Conservation (phyloP, 1,139 yeast species). For the Hansenula anomala region DNA sequence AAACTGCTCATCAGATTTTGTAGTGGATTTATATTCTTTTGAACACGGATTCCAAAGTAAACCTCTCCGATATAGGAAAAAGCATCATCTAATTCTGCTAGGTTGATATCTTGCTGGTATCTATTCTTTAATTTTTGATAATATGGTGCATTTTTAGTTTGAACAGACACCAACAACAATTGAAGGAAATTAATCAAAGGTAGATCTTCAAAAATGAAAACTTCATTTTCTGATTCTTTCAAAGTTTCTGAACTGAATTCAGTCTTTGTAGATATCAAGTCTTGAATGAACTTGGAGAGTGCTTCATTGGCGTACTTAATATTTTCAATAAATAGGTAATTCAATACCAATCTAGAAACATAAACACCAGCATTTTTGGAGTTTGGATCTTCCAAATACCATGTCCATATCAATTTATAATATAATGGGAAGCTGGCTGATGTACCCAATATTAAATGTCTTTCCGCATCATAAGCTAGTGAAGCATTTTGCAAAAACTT, state of each 20-base stretch:
- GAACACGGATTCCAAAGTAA: constrained; percentile 55
- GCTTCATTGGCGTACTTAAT: constrained; percentile 51
- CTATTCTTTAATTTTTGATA: constrained; percentile 50
- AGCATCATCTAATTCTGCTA: constrained; percentile 34
- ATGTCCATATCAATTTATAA: constrained; percentile 49
- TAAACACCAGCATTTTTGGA: constrained; percentile 43
- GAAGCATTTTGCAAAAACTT: constrained; percentile 42
- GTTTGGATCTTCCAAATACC: constrained; percentile 40
- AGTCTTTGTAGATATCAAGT: constrained; percentile 20
- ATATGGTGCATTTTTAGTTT: constrained; percentile 45
- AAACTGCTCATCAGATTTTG: constrained; percentile 87
- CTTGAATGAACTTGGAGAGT: constrained; percentile 34
- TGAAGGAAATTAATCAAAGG: constrained; percentile 65
- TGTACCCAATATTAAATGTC: constrained; percentile 66
- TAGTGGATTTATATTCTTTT: constrained; percentile 60
- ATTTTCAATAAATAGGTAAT: constrained; percentile 63
- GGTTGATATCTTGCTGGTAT: constrained; percentile 35
- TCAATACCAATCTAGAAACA: constrained; percentile 59
- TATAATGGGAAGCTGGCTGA: constrained; percentile 47
- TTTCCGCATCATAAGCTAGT: constrained; percentile 45
- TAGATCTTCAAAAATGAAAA: constrained; percentile 14
- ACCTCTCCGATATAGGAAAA: constrained; percentile 49
- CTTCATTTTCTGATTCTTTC: constrained; percentile 6
- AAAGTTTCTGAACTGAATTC: constrained; percentile 9
- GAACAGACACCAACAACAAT: constrained; percentile 58